A percentile compares a stretch with the other conserved stretches of the same genome.
phyloP scores from a whole-genome alignment of 305 asterid species.

The Fraxinus latifolia region DNA sequence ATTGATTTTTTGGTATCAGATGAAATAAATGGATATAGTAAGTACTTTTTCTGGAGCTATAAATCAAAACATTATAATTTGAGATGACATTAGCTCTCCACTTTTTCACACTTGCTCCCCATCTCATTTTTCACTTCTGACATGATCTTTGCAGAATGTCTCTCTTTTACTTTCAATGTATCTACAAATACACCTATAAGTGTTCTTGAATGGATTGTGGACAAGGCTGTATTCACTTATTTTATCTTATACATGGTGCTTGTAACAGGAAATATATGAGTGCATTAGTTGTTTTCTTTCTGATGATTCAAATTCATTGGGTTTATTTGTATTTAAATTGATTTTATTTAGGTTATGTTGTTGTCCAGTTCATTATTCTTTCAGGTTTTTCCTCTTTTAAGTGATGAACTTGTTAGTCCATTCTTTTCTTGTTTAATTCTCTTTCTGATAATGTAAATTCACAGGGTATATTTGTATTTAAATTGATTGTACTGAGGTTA shows the following conservation, averaged over 20 bases:
- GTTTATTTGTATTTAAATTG: not conserved
- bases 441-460: not conserved
- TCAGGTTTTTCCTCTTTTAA: constrained; percentile 3
- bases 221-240: not conserved
- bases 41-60: not conserved
- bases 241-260: not conserved
- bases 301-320: not conserved
- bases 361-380: not conserved
- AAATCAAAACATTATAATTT: not conserved
- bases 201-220: not conserved
- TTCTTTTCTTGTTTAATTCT: not conserved
- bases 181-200: not conserved
- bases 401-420: not conserved
- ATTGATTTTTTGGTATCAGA: not conserved
- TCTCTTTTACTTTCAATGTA: not conserved
- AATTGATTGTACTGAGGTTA: not conserved
- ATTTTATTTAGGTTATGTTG: not conserved
- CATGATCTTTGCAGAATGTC: not conserved
- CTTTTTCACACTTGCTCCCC: not conserved
- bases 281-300: not conserved
- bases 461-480: not conserved
- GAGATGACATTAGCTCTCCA: not conserved
- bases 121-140: not conserved
- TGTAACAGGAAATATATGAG: not conserved
- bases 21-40: not conserved